Evolutionary conservation across 2,329 filamentous ascomycete genomes (phyloP), one percentile per base, ranked within the genome.

Genomic region (Ophiocordyceps camponoti-rufipedis): DNA sequence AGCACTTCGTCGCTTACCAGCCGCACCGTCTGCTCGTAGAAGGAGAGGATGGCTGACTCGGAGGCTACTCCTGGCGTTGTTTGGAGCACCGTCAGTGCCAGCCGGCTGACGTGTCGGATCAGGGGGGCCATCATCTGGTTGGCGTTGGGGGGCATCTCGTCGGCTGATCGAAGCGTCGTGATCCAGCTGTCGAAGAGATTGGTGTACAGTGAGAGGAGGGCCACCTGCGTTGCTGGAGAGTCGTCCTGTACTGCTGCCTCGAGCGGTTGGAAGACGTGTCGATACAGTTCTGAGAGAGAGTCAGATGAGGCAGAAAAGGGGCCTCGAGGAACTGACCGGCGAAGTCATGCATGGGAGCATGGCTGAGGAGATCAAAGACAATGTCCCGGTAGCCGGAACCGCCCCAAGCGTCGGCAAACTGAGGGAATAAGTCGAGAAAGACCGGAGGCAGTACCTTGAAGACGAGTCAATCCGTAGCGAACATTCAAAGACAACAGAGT

Each of bases 151-250:
- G 64, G 61, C 12, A 64, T 54, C 4, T 55, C 43, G 2, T 65
- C 57, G 4, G 56, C 55, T 0, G 70, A 63, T 18, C 65, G 59
- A 41, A 78, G 58, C 3, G 59, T 49, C 10, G 65, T 56, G 7
- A 63, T 65, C 77, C 77, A 81, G 47, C 77, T 71, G 11, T 68
- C 71, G 42, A 89, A 69, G 6, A 93, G 64, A 11, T 62, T 60
- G 2, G 72, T 78, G 59, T 89, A 91, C 49, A 86, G 78, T 1
- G 60, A 59, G 3, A 91, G 68, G 2, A 93, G 63, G 2, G 66
- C 65, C 0, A 72, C 55, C 52, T 79, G 80, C 0, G 78, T 75
- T 6, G 65, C 54, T 0, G 67, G 48, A 1, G 64, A 66, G 40
- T 69, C 66, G 51, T 72, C 65, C 10, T 76, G 58, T 1, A 77